A percentile compares a stretch with the other conserved stretches of the same genome.
These are phyloP conservation scores for Dictyostelium intermedium DNA, from an alignment of 78 protist genomes.

Conservation along the genomic window DNA sequence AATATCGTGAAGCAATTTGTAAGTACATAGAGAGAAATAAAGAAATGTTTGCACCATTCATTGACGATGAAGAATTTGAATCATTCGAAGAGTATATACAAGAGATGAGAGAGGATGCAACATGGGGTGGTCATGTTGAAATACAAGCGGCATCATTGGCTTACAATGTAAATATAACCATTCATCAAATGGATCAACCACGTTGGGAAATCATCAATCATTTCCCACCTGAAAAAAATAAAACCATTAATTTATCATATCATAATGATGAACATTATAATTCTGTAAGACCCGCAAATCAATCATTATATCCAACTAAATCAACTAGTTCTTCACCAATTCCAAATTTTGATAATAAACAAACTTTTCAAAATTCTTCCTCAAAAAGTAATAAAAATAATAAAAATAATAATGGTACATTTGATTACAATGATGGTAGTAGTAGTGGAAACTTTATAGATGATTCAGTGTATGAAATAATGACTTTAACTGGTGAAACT, in stretches of 20 bases:
- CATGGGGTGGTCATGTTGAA: constrained; percentile 87
- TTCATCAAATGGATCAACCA: constrained; percentile 84
- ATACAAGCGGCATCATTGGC: constrained; percentile 64
- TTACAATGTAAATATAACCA: constrained; percentile 62
- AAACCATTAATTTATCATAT: constrained; percentile 62
- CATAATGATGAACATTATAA: constrained; percentile 83
- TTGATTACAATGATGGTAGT: not conserved
- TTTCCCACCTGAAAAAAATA: constrained; percentile 34
- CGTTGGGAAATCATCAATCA: constrained; percentile 70
- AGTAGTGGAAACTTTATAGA: not conserved
- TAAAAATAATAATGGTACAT: not conserved
- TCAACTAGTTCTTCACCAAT: not conserved
- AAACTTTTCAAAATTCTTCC: not conserved
- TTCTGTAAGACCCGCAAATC: constrained; percentile 27
- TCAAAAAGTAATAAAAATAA: not conserved
- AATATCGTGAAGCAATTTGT: constrained; percentile 46
- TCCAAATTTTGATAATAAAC: constrained; percentile 8
- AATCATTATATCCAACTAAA: not conserved
- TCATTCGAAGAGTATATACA: constrained; percentile 70
- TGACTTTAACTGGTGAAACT: constrained; percentile 62
- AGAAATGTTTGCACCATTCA: constrained; percentile 76
- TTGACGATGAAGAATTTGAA: constrained; percentile 74
- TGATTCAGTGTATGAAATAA: constrained; percentile 31
- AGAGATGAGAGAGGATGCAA: constrained; percentile 74
- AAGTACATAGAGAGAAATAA: constrained; percentile 56